These are phyloP conservation scores for Pholiota conissans DNA, from an alignment of 768 basidiomycete species.

Conservation along the genomic window DNA sequence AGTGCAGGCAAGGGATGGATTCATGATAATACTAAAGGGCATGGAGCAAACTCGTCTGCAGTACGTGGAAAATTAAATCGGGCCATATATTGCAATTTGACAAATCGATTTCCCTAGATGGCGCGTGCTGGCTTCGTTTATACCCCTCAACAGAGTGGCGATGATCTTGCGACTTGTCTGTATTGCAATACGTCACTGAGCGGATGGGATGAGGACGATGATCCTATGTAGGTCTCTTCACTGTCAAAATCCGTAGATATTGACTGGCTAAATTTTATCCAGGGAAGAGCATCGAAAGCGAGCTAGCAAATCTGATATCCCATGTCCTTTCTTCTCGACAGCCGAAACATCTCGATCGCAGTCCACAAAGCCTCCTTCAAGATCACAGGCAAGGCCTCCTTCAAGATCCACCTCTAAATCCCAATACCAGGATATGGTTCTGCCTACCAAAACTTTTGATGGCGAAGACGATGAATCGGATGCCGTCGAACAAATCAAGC, in stretches of 20 bases:
- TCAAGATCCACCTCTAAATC: slow-evolving; percentile 29
- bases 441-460: slow-evolving; percentile 42
- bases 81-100: neutral
- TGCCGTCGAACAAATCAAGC: slow-evolving; percentile 12
- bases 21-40: slow-evolving; percentile 60
- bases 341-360: slow-evolving; percentile 14
- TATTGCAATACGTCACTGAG: slow-evolving; percentile 80
- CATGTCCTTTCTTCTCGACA: slow-evolving; percentile 43
- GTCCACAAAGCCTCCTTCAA: slow-evolving; percentile 28
- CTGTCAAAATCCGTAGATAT: neutral
- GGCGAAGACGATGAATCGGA: slow-evolving; percentile 32
- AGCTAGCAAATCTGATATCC: slow-evolving; percentile 42
- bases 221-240: slow-evolving; percentile 67
- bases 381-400: slow-evolving; percentile 29
- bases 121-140: slow-evolving; percentile 87
- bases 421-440: slow-evolving; percentile 33
- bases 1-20: slow-evolving; percentile 58
- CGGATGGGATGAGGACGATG: slow-evolving; percentile 87
- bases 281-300: slow-evolving; percentile 81
- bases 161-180: slow-evolving; percentile 84
- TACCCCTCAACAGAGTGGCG: slow-evolving; percentile 63
- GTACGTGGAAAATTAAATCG: slow-evolving; percentile 30
- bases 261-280: slow-evolving; percentile 10
- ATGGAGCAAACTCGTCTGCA: slow-evolving; percentile 72
- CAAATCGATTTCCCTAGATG: slow-evolving; percentile 56